Evolutionary conservation across 164 flowering plant genomes (phyloP).

Genomic region (Aristolochia fimbriata): DNA sequence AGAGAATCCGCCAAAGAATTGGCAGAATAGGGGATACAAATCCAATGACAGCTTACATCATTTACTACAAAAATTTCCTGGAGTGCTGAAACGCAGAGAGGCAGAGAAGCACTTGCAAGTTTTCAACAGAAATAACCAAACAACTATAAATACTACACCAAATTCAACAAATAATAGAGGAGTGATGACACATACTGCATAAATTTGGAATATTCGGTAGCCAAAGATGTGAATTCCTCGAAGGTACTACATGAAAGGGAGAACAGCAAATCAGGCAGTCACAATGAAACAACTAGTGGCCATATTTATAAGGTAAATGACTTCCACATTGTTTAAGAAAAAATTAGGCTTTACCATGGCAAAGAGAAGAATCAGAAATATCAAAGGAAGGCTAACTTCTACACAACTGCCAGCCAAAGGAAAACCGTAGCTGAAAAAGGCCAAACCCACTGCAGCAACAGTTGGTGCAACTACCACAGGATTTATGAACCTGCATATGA

Average conservation of each 20-base stretch:
- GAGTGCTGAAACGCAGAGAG: too few relatives aligned
- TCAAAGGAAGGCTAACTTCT: slow-evolving; percentile 72
- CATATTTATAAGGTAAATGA: background rate
- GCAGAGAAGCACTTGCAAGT: too few relatives aligned
- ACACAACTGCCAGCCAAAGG: slow-evolving; percentile 89
- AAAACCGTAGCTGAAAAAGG: slow-evolving; percentile 88
- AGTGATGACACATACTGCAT: slow-evolving; percentile 51
- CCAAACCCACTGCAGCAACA: slow-evolving; percentile 87
- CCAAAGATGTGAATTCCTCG: slow-evolving; percentile 74
- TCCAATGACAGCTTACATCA: too few relatives aligned
- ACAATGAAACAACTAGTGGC: background rate
- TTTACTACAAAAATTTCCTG: too few relatives aligned
- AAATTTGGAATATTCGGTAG: slow-evolving; percentile 58
- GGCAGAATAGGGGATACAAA: too few relatives aligned
- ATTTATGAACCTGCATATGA: slow-evolving; percentile 59
- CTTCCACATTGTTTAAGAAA: background rate
- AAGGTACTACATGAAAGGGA: slow-evolving; percentile 50
- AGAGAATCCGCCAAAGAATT: too few relatives aligned
- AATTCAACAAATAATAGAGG: slow-evolving; percentile 1
- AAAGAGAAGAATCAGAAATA: slow-evolving; percentile 66
- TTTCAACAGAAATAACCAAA: too few relatives aligned
- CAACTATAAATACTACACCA: background rate
- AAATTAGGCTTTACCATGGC: slow-evolving; percentile 43
- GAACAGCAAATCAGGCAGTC: background rate
- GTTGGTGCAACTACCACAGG: slow-evolving; percentile 93